Base-by-base conservation (phyloP, 352 stramenopile species). In the Globisporangium okanoganense region DNA sequence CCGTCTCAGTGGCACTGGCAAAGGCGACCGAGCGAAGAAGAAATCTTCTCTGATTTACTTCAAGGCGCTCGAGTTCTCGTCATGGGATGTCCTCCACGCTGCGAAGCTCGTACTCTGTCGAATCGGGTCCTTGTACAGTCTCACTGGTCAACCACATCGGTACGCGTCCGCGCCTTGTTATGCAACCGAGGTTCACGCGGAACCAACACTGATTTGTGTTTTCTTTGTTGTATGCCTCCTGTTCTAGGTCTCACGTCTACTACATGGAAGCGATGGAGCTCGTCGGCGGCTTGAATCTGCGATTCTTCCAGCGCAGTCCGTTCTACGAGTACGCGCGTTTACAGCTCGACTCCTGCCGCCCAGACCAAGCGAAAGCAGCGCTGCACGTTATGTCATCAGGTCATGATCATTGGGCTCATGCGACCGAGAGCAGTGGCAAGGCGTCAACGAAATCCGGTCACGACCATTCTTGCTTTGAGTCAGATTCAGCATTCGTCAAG, bases 311-410 rank as follows among this genome's bases (percentile, higher is more conserved):
- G 51, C 77, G 69, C 20, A 64, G 69, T 27, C 82, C 82, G 20
- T 87, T 88, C 64, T 82, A 79, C 49, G 70, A 86, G 47, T 92
- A 82, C 31, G 80, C 79, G 9, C 71, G 87, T 58, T 51, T 92
- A 48, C 75, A 92, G 25, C 58, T 90, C 14, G 75, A 82, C 35
- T 66, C 77, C 25, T 67, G 60, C 43, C 71, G 73, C 0, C 70
- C 76, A 24, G 69, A 68, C 29, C 72, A 88, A 47, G 82, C 80
- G 5, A 75, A 75, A 51, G 54, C 73, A 24, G 73, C 82, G 2
- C 70, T 88, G 41, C 72, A 71, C 38, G 41, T 85, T 3, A 59
- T 91, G 4, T 59, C 65, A 7, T 62, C 51, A 5, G 49, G 27
- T 29, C 22, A 49, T 38, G 65, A 35, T 3, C 14, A 43, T 9